A percentile compares a stretch with the other conserved stretches of the same genome.
Evolutionary conservation across 805 yeast species (phyloP).

Genomic region (Nakazawaea populi): DNA sequence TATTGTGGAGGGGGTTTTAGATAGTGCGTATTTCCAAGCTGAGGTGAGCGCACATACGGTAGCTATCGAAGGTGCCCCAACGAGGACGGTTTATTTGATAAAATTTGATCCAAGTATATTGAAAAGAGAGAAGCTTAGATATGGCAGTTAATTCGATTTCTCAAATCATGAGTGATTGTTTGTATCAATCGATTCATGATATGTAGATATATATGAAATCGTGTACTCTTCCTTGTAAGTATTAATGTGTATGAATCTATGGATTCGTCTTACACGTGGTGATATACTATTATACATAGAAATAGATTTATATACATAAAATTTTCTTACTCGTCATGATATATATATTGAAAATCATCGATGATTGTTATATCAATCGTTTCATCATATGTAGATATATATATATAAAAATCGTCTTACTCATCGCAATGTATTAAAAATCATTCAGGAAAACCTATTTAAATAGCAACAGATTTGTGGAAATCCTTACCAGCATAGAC

Average conservation of each 20-base stretch:
- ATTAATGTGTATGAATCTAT: neutral
- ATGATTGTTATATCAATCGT: no score
- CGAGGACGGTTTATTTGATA: slow-evolving; percentile 69
- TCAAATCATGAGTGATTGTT: no score
- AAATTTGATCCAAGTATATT: slow-evolving; percentile 58
- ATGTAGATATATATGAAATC: no score
- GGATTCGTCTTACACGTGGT: no score
- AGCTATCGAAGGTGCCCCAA: slow-evolving; percentile 50
- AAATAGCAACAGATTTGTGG: slow-evolving; percentile 46
- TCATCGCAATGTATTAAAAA: no score
- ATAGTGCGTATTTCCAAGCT: slow-evolving; percentile 66
- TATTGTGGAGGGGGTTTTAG: slow-evolving; percentile 75
- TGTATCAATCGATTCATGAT: no score
- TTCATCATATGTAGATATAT: neutral
- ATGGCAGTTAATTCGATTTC: slow-evolving; percentile 15
- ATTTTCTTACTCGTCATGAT: no score
- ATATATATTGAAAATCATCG: no score
- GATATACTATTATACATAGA: no score
- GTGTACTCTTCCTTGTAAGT: no score
- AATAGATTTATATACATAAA: no score
- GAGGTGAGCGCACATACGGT: slow-evolving; percentile 80
- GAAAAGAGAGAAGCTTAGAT: slow-evolving; percentile 46
- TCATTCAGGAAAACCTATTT: slow-evolving; percentile 4
- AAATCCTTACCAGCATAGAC: slow-evolving; percentile 90
- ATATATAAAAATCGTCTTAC: neutral